Conservation (phyloP, 768 basidiomycete genomes). For the Royoungia palumana region DNA sequence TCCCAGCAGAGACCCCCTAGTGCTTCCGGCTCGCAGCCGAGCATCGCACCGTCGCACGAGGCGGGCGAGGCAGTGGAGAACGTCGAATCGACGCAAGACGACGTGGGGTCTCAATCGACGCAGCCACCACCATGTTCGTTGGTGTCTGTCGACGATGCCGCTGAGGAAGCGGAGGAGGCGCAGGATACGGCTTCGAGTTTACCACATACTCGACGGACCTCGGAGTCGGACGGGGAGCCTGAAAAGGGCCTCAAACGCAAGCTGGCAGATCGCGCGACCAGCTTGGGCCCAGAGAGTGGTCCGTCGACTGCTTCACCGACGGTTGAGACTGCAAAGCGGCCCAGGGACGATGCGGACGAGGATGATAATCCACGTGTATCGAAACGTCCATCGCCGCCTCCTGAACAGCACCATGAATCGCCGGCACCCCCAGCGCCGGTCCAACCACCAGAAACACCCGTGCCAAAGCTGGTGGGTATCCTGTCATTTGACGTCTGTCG, state of each 20-base stretch:
- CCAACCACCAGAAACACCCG: slow-evolving; percentile 23
- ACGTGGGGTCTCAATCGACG: slow-evolving; percentile 6
- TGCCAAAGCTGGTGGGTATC: slow-evolving; percentile 47
- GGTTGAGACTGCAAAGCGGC: slow-evolving; percentile 50
- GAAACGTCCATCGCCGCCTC: slow-evolving; percentile 67
- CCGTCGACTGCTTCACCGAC: slow-evolving; percentile 21
- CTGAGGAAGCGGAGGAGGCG: slow-evolving; percentile 31
- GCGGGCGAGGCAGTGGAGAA: slow-evolving; percentile 7
- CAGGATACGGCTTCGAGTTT: slow-evolving; percentile 25
- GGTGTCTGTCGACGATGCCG: slow-evolving; percentile 18
- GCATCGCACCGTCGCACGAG: slow-evolving; percentile 4
- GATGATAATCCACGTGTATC: slow-evolving; percentile 60
- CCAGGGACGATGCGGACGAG: slow-evolving; percentile 57
- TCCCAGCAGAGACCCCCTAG: slow-evolving; percentile 6
- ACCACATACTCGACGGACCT: slow-evolving; percentile 25
- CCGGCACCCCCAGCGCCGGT: slow-evolving; percentile 4
- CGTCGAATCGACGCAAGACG: slow-evolving; percentile 14
- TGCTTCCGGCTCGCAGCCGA: slow-evolving; percentile 5
- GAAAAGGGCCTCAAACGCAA: slow-evolving; percentile 73
- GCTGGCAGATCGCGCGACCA: slow-evolving; percentile 62
- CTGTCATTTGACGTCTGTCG: slow-evolving; percentile 5
- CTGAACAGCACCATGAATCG: slow-evolving; percentile 40
- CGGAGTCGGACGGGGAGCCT: slow-evolving; percentile 45
- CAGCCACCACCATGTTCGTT: slow-evolving; percentile 17
- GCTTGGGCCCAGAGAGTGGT: slow-evolving; percentile 47